Conservation (phyloP, 2,329 filamentous ascomycete genomes). For the Chaetomiaceae sp. region DNA sequence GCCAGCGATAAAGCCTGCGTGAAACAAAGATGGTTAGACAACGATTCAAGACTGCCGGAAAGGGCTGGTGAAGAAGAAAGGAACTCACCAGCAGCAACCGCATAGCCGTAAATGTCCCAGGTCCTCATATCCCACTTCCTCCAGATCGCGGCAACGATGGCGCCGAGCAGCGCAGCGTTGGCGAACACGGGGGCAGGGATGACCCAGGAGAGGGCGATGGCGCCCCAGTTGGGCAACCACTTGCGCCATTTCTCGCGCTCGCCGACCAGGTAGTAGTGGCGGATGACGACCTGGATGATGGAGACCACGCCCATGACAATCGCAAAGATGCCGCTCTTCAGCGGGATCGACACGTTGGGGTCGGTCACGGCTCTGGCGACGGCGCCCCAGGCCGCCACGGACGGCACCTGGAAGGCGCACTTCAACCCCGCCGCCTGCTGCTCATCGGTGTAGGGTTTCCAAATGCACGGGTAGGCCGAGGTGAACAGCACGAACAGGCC, state of each 20-base stretch:
- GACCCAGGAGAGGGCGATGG: constrained; percentile 53
- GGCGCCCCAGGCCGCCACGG: constrained; percentile 60
- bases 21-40: constrained; percentile 19
- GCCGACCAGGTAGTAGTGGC: constrained; percentile 50
- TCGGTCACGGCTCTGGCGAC: constrained; percentile 57
- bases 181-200: constrained; percentile 51
- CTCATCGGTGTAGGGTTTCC: constrained; percentile 23
- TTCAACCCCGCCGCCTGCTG: constrained; percentile 28
- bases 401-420: constrained; percentile 57
- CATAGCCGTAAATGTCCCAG: constrained; percentile 55
- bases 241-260: constrained; percentile 46
- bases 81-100: constrained; percentile 36
- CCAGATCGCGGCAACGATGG: constrained; percentile 48
- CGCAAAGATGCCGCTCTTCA: constrained; percentile 50
- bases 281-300: constrained; percentile 44
- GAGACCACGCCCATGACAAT: constrained; percentile 49
- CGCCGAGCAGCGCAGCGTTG: constrained; percentile 53
- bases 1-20: constrained; percentile 55
- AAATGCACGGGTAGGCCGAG: constrained; percentile 62
- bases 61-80: not conserved
- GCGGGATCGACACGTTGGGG: constrained; percentile 49
- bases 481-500: constrained; percentile 63
- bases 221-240: constrained; percentile 58
- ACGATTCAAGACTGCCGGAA: not conserved
- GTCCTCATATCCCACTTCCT: constrained; percentile 43